phyloP scores from a whole-genome alignment of 2,329 filamentous ascomycete genomes.

The Coniochaeta ligniaria region DNA sequence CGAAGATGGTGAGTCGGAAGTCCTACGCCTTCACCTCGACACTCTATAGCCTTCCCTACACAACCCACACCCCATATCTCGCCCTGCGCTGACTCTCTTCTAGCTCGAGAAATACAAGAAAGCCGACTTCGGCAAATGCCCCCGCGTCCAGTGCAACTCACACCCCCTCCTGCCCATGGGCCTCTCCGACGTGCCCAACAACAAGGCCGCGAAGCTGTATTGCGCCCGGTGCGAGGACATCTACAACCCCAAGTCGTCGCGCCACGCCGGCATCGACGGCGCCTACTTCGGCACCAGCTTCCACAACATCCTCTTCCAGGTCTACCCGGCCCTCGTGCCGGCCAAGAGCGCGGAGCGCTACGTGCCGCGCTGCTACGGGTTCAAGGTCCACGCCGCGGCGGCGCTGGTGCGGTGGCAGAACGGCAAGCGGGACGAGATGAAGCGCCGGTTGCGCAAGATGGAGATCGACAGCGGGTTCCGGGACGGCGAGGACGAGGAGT shows the following conservation, averaged over 20 bases:
- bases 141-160: slow-evolving; percentile 87
- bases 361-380: slow-evolving; percentile 85
- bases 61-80: not conserved
- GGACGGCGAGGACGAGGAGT: slow-evolving; percentile 54
- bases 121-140: slow-evolving; percentile 95
- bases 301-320: slow-evolving; percentile 98
- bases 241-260: slow-evolving; percentile 97
- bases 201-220: slow-evolving; percentile 92
- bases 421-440: slow-evolving; percentile 72
- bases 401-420: slow-evolving; percentile 90
- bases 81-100: not conserved
- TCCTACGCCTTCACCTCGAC: not conserved
- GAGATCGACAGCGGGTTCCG: slow-evolving; percentile 76
- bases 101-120: slow-evolving; percentile 99
- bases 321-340: slow-evolving; percentile 86
- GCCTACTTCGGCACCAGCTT: slow-evolving; percentile 98
- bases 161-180: slow-evolving; percentile 94
- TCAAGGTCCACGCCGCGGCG: slow-evolving; percentile 87
- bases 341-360: slow-evolving; percentile 81
- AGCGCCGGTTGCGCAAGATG: slow-evolving; percentile 61
- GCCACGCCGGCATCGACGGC: slow-evolving; percentile 90
- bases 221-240: slow-evolving; percentile 96
- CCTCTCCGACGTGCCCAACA: slow-evolving; percentile 79
- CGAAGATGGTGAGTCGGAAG: slow-evolving; percentile 77
- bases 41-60: not conserved